Conservation (phyloP, 1,284 basidiomycete genomes). For the Trametes hirsuta region DNA sequence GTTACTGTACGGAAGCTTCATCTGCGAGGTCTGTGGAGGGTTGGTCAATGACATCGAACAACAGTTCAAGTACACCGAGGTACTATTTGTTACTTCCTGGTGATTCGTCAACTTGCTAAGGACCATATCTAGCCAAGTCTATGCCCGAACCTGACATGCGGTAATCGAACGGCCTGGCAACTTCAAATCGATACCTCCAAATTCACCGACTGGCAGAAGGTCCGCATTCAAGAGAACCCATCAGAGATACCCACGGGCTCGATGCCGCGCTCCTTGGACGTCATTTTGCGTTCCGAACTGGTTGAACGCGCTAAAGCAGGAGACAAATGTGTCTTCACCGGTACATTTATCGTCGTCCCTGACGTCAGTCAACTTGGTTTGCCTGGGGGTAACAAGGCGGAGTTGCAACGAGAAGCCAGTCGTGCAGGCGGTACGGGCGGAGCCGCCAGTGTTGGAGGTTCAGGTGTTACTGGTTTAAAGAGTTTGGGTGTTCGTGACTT, state of each 20-base stretch:
- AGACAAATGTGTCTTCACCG: slow-evolving; percentile 98
- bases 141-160: slow-evolving; percentile 93
- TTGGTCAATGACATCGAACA: slow-evolving; percentile 96
- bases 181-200: slow-evolving; percentile 96
- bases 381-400: slow-evolving; percentile 91
- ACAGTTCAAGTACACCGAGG: slow-evolving; percentile 99
- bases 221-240: slow-evolving; percentile 98
- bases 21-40: slow-evolving; percentile 88
- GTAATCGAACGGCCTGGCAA: slow-evolving; percentile 91
- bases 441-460: slow-evolving; percentile 75
- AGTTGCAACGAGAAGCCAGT: slow-evolving; percentile 87
- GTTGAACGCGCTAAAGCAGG: slow-evolving; percentile 98
- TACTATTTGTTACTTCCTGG: slow-evolving; percentile 33
- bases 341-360: slow-evolving; percentile 97
- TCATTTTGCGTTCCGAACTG: slow-evolving; percentile 93
- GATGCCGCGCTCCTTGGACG: slow-evolving; percentile 97
- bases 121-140: slow-evolving; percentile 71
- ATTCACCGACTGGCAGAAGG: slow-evolving; percentile 99
- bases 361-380: slow-evolving; percentile 97
- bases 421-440: slow-evolving; percentile 61
- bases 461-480: slow-evolving; percentile 94
- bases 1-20: slow-evolving; percentile 91
- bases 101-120: background rate
- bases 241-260: slow-evolving; percentile 98
- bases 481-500: slow-evolving; percentile 93